Conservation (phyloP, 2,329 filamentous ascomycete genomes). For the Fusarium algeriense region DNA sequence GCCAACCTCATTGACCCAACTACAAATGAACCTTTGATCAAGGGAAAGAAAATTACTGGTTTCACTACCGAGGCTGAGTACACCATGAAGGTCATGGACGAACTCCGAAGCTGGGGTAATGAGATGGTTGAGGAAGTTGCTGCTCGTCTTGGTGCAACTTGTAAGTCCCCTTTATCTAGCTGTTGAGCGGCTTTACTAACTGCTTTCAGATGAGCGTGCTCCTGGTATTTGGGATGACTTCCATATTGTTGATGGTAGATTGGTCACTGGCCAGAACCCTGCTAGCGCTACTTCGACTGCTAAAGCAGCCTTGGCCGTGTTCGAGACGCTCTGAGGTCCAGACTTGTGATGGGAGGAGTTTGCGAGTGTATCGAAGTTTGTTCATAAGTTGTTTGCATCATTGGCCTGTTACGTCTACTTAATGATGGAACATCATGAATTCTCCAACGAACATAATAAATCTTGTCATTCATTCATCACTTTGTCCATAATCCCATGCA, state of each 20-base stretch:
- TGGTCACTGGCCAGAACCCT: constrained; percentile 23
- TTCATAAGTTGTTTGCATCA: rapidly evolving
- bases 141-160: constrained; percentile 12
- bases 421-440: rapidly evolving
- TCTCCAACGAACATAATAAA: rapidly evolving
- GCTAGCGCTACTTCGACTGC: constrained; percentile 21
- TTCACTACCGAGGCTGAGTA: constrained; percentile 16
- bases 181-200: neutral
- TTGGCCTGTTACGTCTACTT: rapidly evolving
- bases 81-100: constrained; percentile 13
- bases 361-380: neutral
- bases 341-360: neutral
- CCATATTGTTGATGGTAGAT: constrained; percentile 10
- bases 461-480: neutral
- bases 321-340: neutral
- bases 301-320: constrained; percentile 6
- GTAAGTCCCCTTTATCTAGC: neutral
- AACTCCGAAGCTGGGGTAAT: constrained; percentile 1
- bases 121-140: constrained; percentile 18
- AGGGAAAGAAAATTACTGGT: constrained; percentile 10
- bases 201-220: constrained; percentile 1
- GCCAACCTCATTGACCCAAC: constrained; percentile 9
- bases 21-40: constrained; percentile 21
- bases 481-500: neutral
- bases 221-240: constrained; percentile 22